Percentiles rank a stretch among this genome's conserved stretches.
Conservation (phyloP, 208 protist genomes). For the Endotrypanum monterogeii region DNA sequence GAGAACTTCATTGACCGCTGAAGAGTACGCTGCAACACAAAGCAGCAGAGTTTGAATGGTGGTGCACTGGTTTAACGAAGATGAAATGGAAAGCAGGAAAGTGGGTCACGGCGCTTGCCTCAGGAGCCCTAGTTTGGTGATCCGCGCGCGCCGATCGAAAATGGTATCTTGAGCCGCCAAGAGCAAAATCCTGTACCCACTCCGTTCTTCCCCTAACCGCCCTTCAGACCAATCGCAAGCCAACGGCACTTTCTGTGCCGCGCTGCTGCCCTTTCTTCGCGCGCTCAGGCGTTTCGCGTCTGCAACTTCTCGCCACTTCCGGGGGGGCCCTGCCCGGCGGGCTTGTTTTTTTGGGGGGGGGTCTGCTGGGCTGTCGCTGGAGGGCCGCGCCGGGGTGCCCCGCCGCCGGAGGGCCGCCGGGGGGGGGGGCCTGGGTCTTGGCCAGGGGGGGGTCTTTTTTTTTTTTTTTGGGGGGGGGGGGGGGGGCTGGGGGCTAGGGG, state of each 20-base stretch:
- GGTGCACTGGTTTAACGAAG: neutral
- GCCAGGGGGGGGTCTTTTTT: too few relatives aligned
- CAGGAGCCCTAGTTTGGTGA: neutral
- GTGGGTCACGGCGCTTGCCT: neutral
- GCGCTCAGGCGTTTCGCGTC: too few relatives aligned
- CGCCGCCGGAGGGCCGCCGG: too few relatives aligned
- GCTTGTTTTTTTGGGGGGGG: too few relatives aligned
- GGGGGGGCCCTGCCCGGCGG: too few relatives aligned
- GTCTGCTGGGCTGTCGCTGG: too few relatives aligned
- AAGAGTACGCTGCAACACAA: neutral
- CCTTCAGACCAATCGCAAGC: neutral
- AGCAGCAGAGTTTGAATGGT: neutral
- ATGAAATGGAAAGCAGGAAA: neutral
- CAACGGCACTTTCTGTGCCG: neutral
- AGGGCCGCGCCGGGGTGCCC: too few relatives aligned
- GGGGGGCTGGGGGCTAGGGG: too few relatives aligned
- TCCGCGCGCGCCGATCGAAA: conserved; percentile 7
- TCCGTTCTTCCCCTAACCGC: conserved; percentile 4
- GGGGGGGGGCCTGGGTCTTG: too few relatives aligned
- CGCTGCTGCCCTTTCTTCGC: neutral
- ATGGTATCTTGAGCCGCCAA: conserved; percentile 26
- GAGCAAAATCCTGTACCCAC: neutral
- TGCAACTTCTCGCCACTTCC: neutral
- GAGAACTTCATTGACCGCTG: neutral
- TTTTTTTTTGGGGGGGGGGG: too few relatives aligned